Conservation (phyloP, 805 yeast species). For the Zygoascus bituminiphila region DNA sequence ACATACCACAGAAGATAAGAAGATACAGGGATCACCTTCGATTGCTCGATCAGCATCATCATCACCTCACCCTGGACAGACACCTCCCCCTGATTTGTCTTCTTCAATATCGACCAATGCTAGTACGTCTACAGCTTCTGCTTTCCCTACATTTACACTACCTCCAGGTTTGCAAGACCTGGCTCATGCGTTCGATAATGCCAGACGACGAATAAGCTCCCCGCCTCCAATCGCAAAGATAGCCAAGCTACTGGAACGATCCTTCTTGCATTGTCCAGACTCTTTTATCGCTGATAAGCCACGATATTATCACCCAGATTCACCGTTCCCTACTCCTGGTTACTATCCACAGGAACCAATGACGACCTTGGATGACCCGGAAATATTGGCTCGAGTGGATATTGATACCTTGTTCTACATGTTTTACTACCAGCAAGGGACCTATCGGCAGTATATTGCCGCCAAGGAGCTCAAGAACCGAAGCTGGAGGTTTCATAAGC, state of each 20-base stretch:
- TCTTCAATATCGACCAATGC: slow-evolving; percentile 14
- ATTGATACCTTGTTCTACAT: slow-evolving; percentile 85
- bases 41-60: slow-evolving; percentile 19
- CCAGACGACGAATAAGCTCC: slow-evolving; percentile 38
- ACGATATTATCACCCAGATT: slow-evolving; percentile 61
- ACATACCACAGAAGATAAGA: not conserved
- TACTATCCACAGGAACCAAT: slow-evolving; percentile 82
- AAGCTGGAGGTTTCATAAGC: slow-evolving; percentile 76
- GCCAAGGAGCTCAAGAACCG: slow-evolving; percentile 72
- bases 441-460: slow-evolving; percentile 64
- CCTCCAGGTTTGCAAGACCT: slow-evolving; percentile 37
- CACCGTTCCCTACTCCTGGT: slow-evolving; percentile 83
- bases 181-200: slow-evolving; percentile 31
- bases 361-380: slow-evolving; percentile 43
- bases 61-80: slow-evolving; percentile 16
- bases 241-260: slow-evolving; percentile 57
- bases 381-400: slow-evolving; percentile 62
- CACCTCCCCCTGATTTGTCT: slow-evolving; percentile 15
- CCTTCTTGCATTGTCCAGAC: slow-evolving; percentile 86
- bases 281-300: slow-evolving; percentile 86
- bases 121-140: slow-evolving; percentile 6
- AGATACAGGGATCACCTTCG: slow-evolving; percentile 5
- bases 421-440: slow-evolving; percentile 76
- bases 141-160: slow-evolving; percentile 16
- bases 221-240: slow-evolving; percentile 51